Evolutionary conservation across 2,329 filamentous ascomycete species (phyloP).

Genomic region (Monosporascus sp.): DNA sequence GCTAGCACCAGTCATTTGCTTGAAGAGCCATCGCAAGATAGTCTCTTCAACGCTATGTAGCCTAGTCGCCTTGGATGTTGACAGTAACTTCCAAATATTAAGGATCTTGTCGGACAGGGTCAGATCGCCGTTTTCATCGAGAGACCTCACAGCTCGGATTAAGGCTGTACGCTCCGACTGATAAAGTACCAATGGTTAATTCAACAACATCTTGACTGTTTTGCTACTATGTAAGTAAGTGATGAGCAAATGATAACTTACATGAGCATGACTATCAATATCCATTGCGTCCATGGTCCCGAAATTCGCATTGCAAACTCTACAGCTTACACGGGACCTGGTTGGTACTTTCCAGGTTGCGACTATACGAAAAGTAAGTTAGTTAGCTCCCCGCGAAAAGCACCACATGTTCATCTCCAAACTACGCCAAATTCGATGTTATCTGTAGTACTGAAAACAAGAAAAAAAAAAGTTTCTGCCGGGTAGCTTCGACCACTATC

Average conservation of each 20-base stretch:
- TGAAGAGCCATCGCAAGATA: constrained; percentile 58
- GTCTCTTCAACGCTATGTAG: constrained; percentile 53
- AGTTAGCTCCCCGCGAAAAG: neutral
- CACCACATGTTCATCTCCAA: neutral
- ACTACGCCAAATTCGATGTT: neutral
- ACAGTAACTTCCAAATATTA: constrained; percentile 44
- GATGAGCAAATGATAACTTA: constrained; percentile 8
- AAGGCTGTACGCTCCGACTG: constrained; percentile 33
- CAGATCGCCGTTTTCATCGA: constrained; percentile 46
- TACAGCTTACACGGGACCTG: neutral
- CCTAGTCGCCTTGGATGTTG: constrained; percentile 33
- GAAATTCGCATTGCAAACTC: constrained; percentile 16
- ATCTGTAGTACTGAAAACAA: neutral
- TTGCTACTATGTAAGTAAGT: neutral
- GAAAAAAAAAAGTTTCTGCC: neutral
- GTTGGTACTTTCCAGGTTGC: neutral
- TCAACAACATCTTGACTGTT: neutral
- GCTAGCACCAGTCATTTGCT: constrained; percentile 49
- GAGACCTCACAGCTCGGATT: constrained; percentile 48
- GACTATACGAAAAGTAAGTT: neutral
- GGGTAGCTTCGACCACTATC: neutral
- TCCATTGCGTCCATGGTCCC: constrained; percentile 17
- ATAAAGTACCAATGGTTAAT: constrained; percentile 1
- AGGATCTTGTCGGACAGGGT: constrained; percentile 42
- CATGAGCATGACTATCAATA: constrained; percentile 16